Conservation (phyloP, 345 rosid genomes). For the Melastoma malabathricum region DNA sequence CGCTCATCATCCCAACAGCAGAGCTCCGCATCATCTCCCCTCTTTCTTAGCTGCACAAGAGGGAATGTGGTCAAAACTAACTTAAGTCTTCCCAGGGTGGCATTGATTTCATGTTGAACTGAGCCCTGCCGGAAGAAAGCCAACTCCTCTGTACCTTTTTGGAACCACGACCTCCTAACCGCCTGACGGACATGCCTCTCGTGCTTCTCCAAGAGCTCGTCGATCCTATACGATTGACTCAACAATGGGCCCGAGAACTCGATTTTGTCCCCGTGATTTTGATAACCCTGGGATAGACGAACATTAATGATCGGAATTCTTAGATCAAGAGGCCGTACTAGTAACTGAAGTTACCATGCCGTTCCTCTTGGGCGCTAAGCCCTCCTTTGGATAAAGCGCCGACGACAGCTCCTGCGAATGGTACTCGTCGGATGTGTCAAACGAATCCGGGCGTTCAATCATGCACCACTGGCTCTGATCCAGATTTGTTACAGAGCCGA, state of each 20-base stretch:
- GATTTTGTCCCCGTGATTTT: constrained; percentile 50
- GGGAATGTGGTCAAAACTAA: neutral
- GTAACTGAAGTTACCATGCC: constrained; percentile 30
- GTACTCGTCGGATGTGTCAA: constrained; percentile 75
- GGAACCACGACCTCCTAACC: constrained; percentile 84
- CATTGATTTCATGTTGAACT: too few relatives aligned
- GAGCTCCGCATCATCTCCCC: constrained; percentile 20
- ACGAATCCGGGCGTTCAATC: constrained; percentile 73
- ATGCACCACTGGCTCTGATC: constrained; percentile 64
- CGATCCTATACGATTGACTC: constrained; percentile 58
- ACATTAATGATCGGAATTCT: neutral
- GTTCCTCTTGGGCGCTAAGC: constrained; percentile 43
- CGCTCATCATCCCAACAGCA: too few relatives aligned
- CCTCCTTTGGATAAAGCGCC: constrained; percentile 60
- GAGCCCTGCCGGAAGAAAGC: too few relatives aligned
- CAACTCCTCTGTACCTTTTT: constrained; percentile 41
- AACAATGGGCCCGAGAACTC: constrained; percentile 83
- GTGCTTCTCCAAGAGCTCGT: constrained; percentile 61
- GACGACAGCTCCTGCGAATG: constrained; percentile 75
- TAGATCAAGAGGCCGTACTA: neutral
- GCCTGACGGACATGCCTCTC: constrained; percentile 78
- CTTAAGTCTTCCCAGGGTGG: too few relatives aligned
- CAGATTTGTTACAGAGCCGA: constrained; percentile 38
- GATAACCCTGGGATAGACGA: constrained; percentile 37
- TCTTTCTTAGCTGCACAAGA: constrained; percentile 16